Evolutionary conservation across 306 rosid species (phyloP).

Genomic region (Luffa acutangula): DNA sequence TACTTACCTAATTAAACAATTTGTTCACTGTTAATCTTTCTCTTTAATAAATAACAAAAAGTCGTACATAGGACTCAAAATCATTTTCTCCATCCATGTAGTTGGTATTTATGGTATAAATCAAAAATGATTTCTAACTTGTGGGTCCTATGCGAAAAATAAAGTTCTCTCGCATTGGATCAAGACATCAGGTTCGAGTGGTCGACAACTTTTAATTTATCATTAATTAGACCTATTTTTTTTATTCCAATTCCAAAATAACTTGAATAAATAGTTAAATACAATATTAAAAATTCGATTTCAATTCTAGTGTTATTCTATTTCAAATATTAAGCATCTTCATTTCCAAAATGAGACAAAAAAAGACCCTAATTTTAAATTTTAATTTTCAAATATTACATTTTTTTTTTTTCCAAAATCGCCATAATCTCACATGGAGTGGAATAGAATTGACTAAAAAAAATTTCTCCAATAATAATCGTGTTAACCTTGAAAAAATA

Average conservation of each 20-base stretch:
- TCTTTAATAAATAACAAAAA: too few relatives aligned
- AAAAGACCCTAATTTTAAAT: not conserved
- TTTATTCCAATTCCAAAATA: not conserved
- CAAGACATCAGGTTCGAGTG: too few relatives aligned
- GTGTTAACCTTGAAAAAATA: not conserved
- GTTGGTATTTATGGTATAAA: too few relatives aligned
- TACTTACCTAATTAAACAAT: not conserved
- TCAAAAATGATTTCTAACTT: too few relatives aligned
- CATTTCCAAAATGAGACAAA: not conserved
- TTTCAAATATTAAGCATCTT: not conserved
- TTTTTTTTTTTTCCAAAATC: not conserved
- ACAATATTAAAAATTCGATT: not conserved
- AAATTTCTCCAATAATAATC: not conserved
- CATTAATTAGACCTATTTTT: too few relatives aligned
- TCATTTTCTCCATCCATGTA: too few relatives aligned
- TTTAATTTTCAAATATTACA: not conserved
- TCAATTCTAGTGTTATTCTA: not conserved
- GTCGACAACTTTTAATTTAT: too few relatives aligned
- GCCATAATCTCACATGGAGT: not conserved
- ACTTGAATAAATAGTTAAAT: not conserved
- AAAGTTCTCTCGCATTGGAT: too few relatives aligned
- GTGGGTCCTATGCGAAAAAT: too few relatives aligned
- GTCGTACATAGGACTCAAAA: too few relatives aligned
- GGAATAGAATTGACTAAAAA: not conserved
- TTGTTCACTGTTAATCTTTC: too few relatives aligned